These are phyloP conservation scores for Fragaria iinumae DNA, from an alignment of 306 rosid genomes.

Conservation along the genomic window DNA sequence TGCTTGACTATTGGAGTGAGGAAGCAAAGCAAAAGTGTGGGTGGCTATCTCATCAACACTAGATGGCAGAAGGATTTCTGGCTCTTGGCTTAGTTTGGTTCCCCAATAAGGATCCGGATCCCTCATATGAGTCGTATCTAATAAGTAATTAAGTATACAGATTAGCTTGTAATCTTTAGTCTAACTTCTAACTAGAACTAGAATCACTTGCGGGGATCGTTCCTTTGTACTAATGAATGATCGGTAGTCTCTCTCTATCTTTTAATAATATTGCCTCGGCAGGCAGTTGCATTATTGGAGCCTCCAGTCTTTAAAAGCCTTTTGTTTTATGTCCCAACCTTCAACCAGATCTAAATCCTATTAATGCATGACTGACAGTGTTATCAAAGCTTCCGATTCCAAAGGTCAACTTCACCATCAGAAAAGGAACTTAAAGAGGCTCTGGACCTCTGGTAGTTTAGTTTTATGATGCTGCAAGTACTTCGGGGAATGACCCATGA, in stretches of 20 bases:
- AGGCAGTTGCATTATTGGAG: neutral
- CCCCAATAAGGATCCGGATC: neutral
- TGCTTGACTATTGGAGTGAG: slow-evolving; percentile 95
- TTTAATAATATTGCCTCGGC: neutral
- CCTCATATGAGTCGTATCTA: neutral
- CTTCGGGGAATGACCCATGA: neutral
- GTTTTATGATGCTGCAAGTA: neutral
- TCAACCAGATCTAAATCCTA: neutral
- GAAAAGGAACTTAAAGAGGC: slow-evolving; percentile 9
- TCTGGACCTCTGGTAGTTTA: neutral
- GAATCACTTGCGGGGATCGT: neutral
- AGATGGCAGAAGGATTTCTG: slow-evolving; percentile 98
- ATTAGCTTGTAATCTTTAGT: slow-evolving; percentile 31
- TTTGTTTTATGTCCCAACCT: neutral
- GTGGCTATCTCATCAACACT: slow-evolving; percentile 83
- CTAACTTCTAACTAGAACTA: slow-evolving; percentile 46
- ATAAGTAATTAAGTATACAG: slow-evolving; percentile 5
- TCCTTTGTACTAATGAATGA: slow-evolving; percentile 17
- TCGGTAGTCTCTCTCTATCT: neutral
- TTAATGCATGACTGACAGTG: neutral
- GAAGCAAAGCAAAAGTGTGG: slow-evolving; percentile 78
- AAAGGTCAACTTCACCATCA: slow-evolving; percentile 6
- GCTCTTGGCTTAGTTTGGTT: slow-evolving; percentile 70
- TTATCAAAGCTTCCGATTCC: neutral
- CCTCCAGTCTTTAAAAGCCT: neutral